Evolutionary conservation across 2,329 filamentous ascomycete species (phyloP).

Genomic region (Fusarium nanum): DNA sequence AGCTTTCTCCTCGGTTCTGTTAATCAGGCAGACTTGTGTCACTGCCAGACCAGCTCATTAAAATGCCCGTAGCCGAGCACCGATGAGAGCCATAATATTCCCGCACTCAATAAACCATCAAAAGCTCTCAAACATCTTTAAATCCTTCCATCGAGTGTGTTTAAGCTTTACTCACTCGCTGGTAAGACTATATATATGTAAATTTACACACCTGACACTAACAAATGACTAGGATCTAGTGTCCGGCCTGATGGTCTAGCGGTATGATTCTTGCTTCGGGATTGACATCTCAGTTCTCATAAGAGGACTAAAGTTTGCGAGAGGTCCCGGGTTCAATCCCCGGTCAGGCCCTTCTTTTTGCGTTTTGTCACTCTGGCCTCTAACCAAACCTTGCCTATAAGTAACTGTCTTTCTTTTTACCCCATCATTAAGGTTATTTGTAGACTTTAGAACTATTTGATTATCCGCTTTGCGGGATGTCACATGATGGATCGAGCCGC

Average conservation of each 20-base stretch:
- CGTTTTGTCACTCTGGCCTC: accelerated
- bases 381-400: neutral
- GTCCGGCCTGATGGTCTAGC: constrained; percentile 35
- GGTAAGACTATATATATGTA: accelerated
- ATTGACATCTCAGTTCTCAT: constrained; percentile 27
- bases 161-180: too few relatives aligned
- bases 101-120: accelerated
- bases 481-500: neutral
- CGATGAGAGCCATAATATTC: neutral
- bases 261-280: constrained; percentile 39
- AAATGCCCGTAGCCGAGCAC: too few relatives aligned
- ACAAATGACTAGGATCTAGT: constrained; percentile 27
- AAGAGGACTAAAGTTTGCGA: constrained; percentile 49
- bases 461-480: neutral
- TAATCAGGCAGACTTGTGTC: neutral
- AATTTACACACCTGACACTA: accelerated
- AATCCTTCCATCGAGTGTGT: neutral
- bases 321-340: constrained; percentile 61
- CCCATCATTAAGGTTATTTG: neutral
- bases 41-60: neutral
- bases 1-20: neutral
- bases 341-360: constrained; percentile 54
- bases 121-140: too few relatives aligned
- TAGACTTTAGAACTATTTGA: too few relatives aligned
- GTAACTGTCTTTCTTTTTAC: neutral